Evolutionary conservation across 495 filamentous ascomycete genomes (phyloP).

Genomic region (Jackrogersella multiformis): DNA sequence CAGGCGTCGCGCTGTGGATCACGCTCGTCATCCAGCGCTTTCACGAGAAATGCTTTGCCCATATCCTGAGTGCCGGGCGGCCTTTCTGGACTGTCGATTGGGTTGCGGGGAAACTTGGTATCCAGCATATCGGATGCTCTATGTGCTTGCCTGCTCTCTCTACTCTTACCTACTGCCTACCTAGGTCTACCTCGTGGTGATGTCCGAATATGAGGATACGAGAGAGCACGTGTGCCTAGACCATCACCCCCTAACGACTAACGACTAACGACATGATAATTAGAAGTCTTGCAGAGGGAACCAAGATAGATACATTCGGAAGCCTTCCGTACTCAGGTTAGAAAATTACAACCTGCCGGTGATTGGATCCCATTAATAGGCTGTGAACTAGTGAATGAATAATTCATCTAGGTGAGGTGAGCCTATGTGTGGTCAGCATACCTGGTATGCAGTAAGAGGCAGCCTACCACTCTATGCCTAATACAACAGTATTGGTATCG

Average conservation of each 20-base stretch:
- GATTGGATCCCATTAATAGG: slow-evolving; percentile 31
- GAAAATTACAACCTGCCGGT: slow-evolving; percentile 26
- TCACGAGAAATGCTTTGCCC: slow-evolving; percentile 39
- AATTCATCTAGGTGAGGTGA: slow-evolving; percentile 38
- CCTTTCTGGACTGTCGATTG: slow-evolving; percentile 26
- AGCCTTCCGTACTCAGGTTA: slow-evolving; percentile 14
- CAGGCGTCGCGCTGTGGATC: slow-evolving; percentile 40
- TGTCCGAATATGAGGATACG: slow-evolving; percentile 5
- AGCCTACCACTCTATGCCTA: slow-evolving; percentile 32
- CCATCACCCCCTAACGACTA: neutral
- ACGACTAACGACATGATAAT: slow-evolving; percentile 18
- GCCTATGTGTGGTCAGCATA: slow-evolving; percentile 26
- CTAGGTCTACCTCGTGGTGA: neutral
- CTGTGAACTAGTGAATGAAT: slow-evolving; percentile 24
- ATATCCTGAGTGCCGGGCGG: slow-evolving; percentile 18
- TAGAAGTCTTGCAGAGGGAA: neutral
- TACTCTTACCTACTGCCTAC: neutral
- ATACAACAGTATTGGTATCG: slow-evolving; percentile 36
- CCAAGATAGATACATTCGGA: slow-evolving; percentile 20
- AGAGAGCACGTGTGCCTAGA: neutral
- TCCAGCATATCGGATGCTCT: slow-evolving; percentile 21
- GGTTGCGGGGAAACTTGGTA: slow-evolving; percentile 23
- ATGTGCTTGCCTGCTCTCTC: slow-evolving; percentile 11
- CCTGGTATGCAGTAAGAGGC: slow-evolving; percentile 40
- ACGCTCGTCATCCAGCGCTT: slow-evolving; percentile 40